These are phyloP conservation scores for Acanthochlamys bracteata DNA, from an alignment of 106 monocot species.

Conservation along the genomic window DNA sequence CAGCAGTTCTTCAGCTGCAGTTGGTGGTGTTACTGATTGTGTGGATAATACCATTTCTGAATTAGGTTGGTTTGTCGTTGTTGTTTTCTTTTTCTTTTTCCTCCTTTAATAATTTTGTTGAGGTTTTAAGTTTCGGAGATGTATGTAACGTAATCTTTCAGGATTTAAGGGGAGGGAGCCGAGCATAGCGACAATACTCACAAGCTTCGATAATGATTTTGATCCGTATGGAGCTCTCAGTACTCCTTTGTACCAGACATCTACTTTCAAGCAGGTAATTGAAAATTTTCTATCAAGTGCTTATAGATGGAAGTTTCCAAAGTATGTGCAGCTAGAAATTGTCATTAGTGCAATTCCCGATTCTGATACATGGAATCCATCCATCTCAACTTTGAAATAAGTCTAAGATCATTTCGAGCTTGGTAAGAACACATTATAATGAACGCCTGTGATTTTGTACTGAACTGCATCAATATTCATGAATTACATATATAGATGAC, in stretches of 20 bases:
- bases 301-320: too few species aligned
- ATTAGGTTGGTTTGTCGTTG: not conserved
- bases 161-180: constrained; percentile 57
- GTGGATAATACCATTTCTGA: not conserved
- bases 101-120: not conserved
- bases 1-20: not conserved
- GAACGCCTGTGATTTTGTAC: too few species aligned
- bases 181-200: constrained; percentile 76
- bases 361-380: too few species aligned
- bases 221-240: constrained; percentile 84
- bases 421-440: too few species aligned
- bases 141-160: constrained; percentile 8
- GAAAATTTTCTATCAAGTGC: too few species aligned
- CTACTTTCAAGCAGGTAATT: constrained; percentile 93
- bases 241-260: constrained; percentile 90
- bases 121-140: not conserved
- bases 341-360: too few species aligned
- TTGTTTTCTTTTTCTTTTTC: too few species aligned
- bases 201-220: constrained; percentile 63
- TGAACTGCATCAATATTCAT: too few species aligned
- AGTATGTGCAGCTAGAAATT: too few species aligned
- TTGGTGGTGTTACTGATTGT: not conserved
- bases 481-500: too few species aligned
- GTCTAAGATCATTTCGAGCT: too few species aligned
- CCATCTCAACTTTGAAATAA: too few species aligned